Evolutionary conservation across 768 basidiomycete genomes (phyloP), one percentile per base, ranked within the genome.

Genomic region (Pholiota conissans): DNA sequence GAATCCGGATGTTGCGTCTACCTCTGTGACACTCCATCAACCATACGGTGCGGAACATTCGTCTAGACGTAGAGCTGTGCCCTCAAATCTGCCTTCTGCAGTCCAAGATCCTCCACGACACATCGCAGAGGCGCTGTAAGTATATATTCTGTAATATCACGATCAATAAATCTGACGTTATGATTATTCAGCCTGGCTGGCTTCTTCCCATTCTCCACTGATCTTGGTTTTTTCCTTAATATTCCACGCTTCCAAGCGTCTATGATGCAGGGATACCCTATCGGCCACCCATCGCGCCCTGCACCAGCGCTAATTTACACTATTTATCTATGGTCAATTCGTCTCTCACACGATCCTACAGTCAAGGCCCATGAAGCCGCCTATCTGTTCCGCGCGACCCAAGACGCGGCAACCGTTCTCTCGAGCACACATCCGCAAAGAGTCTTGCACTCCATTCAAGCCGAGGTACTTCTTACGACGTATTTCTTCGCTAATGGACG

Each of bases 201-300:
- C 2, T 82, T 90, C 64, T 63, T 84, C 3, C 73, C 76, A n/a
- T 74, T 81, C 59, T 74, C 78, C 0, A 71, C 74, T 9, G 78
- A 83, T 49, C 69, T 85, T 39, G 84, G 84, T 0, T 81, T 89
- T 56, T 89, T 87, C 67, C 73, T 90, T 30, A 70, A 84, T 60
- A 45, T 71, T 3, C 61, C 70, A 5, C 78, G 84, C 3, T 83
- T 89, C 55, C 72, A 74, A 4, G 65, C 73, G 37, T 71, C 66
- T 37, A 72, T 67, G 22, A 64, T 76, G 7, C 68, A 73, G 9
- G 60, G 68, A 14, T 61, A 71, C 30, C 67, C 69, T 13, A 58
- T 57, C 24, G 70, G 76, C 61, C 54, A 76, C 76, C 61, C 54
- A 7, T 59, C 67, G 13, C 70, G 76, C 24, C 77, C 76, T 5